These are phyloP conservation scores for Plasmopara viticola DNA, from an alignment of 352 stramenopile genomes.

Conservation along the genomic window DNA sequence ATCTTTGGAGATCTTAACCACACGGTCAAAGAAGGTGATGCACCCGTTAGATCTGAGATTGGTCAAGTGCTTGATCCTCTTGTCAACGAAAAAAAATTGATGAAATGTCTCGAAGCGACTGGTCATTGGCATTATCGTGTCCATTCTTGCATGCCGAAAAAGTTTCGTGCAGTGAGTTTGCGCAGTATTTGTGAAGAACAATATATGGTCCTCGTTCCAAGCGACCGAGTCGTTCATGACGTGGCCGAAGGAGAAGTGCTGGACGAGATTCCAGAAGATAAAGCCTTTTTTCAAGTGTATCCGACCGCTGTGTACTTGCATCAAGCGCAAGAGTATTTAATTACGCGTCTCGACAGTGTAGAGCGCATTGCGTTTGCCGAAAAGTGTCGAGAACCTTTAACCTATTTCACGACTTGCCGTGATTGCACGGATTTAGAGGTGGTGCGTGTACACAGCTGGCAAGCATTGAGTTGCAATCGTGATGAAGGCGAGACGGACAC, in stretches of 20 bases:
- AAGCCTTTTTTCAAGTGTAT: conserved; percentile 90
- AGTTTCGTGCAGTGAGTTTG: conserved; percentile 49
- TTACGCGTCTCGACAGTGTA: conserved; percentile 77
- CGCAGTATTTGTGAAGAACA: conserved; percentile 60
- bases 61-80: conserved; percentile 19
- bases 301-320: conserved; percentile 89
- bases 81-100: conserved; percentile 40
- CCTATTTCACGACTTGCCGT: conserved; percentile 83
- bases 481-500: conserved; percentile 10
- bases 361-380: conserved; percentile 62
- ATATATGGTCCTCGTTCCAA: conserved; percentile 60
- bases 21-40: not conserved
- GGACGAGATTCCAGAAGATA: conserved; percentile 80
- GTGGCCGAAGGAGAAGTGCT: conserved; percentile 37
- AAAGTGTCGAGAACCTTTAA: conserved; percentile 53
- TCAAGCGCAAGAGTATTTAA: conserved; percentile 86
- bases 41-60: conserved; percentile 6
- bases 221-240: conserved; percentile 33
- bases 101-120: conserved; percentile 20
- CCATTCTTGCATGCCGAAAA: conserved; percentile 59
- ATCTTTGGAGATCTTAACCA: conserved; percentile 36
- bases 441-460: conserved; percentile 48
- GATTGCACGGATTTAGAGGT: conserved; percentile 88
- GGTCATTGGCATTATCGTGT: conserved; percentile 40
- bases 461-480: conserved; percentile 2